Evolutionary conservation across 1,284 basidiomycete species (phyloP).

Genomic region (Pseudozyma sp.): DNA sequence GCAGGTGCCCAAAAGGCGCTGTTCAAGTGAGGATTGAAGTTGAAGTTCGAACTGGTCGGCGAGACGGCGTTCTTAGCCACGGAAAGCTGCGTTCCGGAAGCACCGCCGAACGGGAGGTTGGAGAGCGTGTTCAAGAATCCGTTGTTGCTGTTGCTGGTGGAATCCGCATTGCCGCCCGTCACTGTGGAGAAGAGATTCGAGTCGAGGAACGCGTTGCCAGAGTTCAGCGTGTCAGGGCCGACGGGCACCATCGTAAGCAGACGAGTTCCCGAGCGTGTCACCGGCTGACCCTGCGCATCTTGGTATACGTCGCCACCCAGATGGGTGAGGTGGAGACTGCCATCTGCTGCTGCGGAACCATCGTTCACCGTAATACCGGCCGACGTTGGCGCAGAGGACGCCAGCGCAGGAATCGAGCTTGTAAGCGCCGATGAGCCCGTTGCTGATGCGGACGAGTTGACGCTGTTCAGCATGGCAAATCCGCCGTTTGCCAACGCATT

Average conservation of each 20-base stretch:
- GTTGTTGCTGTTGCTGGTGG: slow-evolving; percentile 1
- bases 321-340: slow-evolving; percentile 40
- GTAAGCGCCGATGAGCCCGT: slow-evolving; percentile 8
- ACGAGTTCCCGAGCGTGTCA: slow-evolving; percentile 49
- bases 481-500: slow-evolving; percentile 34
- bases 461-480: slow-evolving; percentile 42
- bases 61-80: slow-evolving; percentile 40
- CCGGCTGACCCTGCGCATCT: slow-evolving; percentile 50
- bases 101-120: slow-evolving; percentile 7
- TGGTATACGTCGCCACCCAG: slow-evolving; percentile 56
- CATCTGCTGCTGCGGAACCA: not conserved
- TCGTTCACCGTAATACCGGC: not conserved
- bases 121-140: slow-evolving; percentile 16
- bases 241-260: slow-evolving; percentile 58
- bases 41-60: slow-evolving; percentile 40
- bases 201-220: slow-evolving; percentile 28
- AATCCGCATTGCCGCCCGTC: not conserved
- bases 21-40: slow-evolving; percentile 58
- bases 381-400: slow-evolving; percentile 12
- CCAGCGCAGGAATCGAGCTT: slow-evolving; percentile 7
- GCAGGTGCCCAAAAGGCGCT: slow-evolving; percentile 50
- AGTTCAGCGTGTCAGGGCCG: slow-evolving; percentile 17
- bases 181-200: slow-evolving; percentile 25
- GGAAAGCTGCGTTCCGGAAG: slow-evolving; percentile 15
- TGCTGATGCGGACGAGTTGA: slow-evolving; percentile 7